Evolutionary conservation across 139 green algal genomes (phyloP), one percentile per base, ranked within the genome.

Genomic region (Spirogloea muscicola): DNA sequence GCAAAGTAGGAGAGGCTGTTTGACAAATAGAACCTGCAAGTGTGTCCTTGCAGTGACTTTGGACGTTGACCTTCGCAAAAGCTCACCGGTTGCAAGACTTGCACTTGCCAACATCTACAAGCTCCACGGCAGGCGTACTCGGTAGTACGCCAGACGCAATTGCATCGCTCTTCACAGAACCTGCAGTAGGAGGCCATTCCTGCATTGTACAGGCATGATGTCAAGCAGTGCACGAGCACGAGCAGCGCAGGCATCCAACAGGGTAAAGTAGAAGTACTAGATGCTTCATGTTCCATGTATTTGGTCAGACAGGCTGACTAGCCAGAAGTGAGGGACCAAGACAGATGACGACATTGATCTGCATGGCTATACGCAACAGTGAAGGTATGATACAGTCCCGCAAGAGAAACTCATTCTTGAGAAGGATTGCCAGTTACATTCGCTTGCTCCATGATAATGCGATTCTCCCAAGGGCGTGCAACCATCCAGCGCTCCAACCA

Each of bases 401-500:
- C n/a, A n/a, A n/a, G n/a, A n/a, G n/a, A n/a, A n/a, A n/a, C n/a
- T n/a, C n/a, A n/a, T n/a, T n/a, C n/a, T n/a, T n/a, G n/a, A n/a
- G n/a, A n/a, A n/a, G n/a, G n/a, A n/a, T n/a, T n/a, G n/a, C n/a
- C n/a, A n/a, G n/a, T n/a, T n/a, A n/a, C n/a, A n/a, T n/a, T n/a
- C n/a, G n/a, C n/a, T n/a, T 64, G 57, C 27, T 18, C 29, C 57
- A 71, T 71, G 29, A 71, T 40, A 27, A 38, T 29, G 27, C 41
- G 62, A 18, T 71, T 71, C 62, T 58, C 25, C 62, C 62, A 71
- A 3, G 62, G 62, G 13, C 62, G 40, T n/a, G 62, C 62, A 13
- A 71, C 40, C 62, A 71, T 71, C 62, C 62, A 71, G 41, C 62
- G 62, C 62, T 71, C 62, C 62, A 71, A 27, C 62, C 62, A 71